Evolutionary conservation across 306 rosid genomes (phyloP).

Genomic region (Malus asiatica): DNA sequence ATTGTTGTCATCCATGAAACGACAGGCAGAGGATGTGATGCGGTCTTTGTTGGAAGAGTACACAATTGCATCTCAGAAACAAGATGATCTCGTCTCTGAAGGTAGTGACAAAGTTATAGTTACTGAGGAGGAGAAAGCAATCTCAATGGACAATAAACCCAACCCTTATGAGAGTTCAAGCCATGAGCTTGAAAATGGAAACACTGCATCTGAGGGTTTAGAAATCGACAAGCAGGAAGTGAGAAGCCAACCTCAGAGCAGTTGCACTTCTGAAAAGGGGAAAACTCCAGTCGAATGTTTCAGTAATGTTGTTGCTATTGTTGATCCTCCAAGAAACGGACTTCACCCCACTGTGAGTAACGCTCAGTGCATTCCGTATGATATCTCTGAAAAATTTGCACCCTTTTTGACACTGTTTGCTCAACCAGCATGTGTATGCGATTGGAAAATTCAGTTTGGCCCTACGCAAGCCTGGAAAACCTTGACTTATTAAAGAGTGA

Average conservation of each 20-base stretch:
- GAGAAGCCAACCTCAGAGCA: conserved; percentile 26
- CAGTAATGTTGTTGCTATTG: conserved; percentile 84
- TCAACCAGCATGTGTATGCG: neutral
- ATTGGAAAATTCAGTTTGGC: neutral
- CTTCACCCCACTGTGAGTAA: conserved; percentile 91
- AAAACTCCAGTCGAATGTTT: conserved; percentile 37
- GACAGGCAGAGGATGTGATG: conserved; percentile 94
- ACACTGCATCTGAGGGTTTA: conserved; percentile 25
- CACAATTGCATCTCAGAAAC: conserved; percentile 37
- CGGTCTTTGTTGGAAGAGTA: conserved; percentile 80
- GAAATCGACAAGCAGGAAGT: conserved; percentile 34
- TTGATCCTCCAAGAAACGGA: conserved; percentile 95
- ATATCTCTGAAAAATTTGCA: neutral
- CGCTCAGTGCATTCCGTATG: neutral
- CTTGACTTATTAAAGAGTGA: too few species aligned
- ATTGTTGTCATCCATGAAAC: conserved; percentile 19
- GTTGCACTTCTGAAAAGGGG: conserved; percentile 35
- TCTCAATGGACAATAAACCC: conserved; percentile 1
- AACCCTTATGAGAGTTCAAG: conserved; percentile 24
- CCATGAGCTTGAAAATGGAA: conserved; percentile 40
- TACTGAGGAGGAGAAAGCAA: conserved; percentile 20
- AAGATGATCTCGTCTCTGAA: conserved; percentile 29
- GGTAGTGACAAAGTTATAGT: conserved; percentile 20
- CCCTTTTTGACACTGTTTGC: neutral
- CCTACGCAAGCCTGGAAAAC: neutral